Evolutionary conservation across 2,329 filamentous ascomycete species (phyloP).

Genomic region (Furcasterigmium furcatum): DNA sequence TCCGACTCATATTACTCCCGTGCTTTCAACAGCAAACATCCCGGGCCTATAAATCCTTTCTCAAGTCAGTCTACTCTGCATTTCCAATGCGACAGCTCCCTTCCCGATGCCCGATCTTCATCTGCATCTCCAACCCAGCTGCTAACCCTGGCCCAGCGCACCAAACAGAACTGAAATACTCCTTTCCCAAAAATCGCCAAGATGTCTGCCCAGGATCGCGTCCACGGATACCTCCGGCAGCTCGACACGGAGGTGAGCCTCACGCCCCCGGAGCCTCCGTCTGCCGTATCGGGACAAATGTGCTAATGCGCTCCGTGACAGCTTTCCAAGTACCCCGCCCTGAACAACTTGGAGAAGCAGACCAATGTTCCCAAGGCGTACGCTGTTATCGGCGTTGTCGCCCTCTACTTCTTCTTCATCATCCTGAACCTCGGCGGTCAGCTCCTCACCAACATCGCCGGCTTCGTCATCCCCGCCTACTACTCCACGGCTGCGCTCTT

Average conservation of each 20-base stretch:
- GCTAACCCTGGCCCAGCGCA: background rate
- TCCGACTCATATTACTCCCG: background rate
- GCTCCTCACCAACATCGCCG: slow-evolving; percentile 82
- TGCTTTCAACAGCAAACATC: background rate
- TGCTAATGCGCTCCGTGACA: slow-evolving; percentile 1
- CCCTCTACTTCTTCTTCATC: slow-evolving; percentile 86
- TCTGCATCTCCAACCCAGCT: background rate
- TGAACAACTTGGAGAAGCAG: slow-evolving; percentile 85
- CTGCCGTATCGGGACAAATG: background rate
- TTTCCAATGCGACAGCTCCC: background rate
- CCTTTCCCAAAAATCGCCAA: slow-evolving; percentile 24
- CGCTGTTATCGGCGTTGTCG: slow-evolving; percentile 69
- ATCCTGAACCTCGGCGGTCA: slow-evolving; percentile 90
- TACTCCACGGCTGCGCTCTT: slow-evolving; percentile 81
- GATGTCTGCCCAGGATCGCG: slow-evolving; percentile 75
- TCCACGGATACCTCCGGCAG: slow-evolving; percentile 71
- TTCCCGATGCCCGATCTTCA: background rate
- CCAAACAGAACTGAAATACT: background rate
- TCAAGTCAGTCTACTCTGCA: background rate
- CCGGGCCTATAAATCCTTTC: background rate
- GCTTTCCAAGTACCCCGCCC: slow-evolving; percentile 71
- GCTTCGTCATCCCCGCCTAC: slow-evolving; percentile 79
- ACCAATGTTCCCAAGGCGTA: slow-evolving; percentile 83
- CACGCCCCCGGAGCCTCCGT: background rate
- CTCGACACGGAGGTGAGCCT: slow-evolving; percentile 74